Evolutionary conservation across 176 grass and related monocot genomes (phyloP).

Genomic region (Themeda triandra): DNA sequence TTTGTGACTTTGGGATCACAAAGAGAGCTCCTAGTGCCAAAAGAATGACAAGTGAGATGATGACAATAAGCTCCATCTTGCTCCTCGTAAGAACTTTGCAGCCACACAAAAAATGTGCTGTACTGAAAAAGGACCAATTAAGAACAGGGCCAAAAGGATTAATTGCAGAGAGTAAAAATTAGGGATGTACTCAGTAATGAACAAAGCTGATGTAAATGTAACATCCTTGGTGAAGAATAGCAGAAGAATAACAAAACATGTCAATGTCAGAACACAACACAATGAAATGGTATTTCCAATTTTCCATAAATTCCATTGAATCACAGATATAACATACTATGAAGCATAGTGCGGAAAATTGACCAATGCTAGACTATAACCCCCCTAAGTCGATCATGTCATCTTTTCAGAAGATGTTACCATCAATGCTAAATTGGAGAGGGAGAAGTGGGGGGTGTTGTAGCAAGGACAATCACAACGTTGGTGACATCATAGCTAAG

Average conservation of each 20-base stretch:
- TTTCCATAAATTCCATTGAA: background rate
- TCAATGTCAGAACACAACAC: background rate
- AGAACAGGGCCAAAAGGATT: background rate
- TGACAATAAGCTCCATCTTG: conserved; percentile 50
- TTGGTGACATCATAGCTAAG: background rate
- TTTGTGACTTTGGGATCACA: conserved; percentile 63
- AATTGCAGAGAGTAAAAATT: background rate
- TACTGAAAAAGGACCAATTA: background rate
- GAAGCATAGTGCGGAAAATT: background rate
- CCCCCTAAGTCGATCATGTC: background rate
- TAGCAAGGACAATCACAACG: background rate
- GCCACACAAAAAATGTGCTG: background rate
- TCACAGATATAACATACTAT: background rate
- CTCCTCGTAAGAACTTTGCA: conserved; percentile 7
- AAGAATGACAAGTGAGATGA: conserved; percentile 48
- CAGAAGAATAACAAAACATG: background rate
- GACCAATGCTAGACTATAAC: background rate
- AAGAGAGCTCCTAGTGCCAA: conserved; percentile 60
- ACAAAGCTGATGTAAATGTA: background rate
- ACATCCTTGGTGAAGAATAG: background rate
- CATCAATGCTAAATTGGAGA: background rate
- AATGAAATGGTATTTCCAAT: background rate
- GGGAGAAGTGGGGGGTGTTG: no score
- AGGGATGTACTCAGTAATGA: background rate
- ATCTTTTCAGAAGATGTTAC: background rate